These are phyloP conservation scores for Ophiostoma fasciatum DNA, from an alignment of 2,329 filamentous ascomycete genomes.

Conservation along the genomic window DNA sequence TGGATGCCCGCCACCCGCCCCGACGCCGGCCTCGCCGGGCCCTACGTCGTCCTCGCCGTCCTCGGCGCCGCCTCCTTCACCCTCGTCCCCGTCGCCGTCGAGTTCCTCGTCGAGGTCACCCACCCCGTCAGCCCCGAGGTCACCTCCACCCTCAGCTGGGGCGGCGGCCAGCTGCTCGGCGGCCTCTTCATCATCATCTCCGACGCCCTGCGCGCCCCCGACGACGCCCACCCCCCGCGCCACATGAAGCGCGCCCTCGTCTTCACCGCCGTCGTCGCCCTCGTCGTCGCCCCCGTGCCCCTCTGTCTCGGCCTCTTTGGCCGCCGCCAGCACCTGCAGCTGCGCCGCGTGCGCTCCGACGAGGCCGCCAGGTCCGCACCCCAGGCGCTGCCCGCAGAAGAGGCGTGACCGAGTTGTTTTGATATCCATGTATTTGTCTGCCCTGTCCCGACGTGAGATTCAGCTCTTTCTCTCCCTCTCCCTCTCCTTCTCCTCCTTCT, in stretches of 20 bases:
- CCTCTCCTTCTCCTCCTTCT: neutral
- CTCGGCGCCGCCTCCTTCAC: constrained; percentile 70
- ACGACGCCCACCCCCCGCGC: constrained; percentile 38
- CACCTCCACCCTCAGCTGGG: constrained; percentile 72
- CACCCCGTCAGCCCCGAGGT: constrained; percentile 80
- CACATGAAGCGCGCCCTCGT: constrained; percentile 66
- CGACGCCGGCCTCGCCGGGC: constrained; percentile 39
- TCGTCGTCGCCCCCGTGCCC: constrained; percentile 50
- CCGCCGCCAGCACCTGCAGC: constrained; percentile 30
- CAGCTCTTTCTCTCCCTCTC: no score
- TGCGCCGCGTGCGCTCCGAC: constrained; percentile 36
- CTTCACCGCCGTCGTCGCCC: constrained; percentile 60
- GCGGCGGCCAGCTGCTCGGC: constrained; percentile 71
- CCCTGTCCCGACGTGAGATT: no score
- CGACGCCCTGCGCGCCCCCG: constrained; percentile 51
- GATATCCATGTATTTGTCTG: no score
- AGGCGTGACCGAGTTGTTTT: no score
- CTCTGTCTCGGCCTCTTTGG: constrained; percentile 59
- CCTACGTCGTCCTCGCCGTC: constrained; percentile 60
- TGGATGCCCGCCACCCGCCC: constrained; percentile 57
- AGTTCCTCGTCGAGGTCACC: constrained; percentile 75
- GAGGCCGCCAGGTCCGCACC: no score
- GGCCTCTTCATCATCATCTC: constrained; percentile 73
- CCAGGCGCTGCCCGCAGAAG: no score
- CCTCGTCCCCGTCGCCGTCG: constrained; percentile 70